These are phyloP conservation scores for Achaetomiella virescens DNA, from an alignment of 495 filamentous ascomycete species.

Conservation along the genomic window DNA sequence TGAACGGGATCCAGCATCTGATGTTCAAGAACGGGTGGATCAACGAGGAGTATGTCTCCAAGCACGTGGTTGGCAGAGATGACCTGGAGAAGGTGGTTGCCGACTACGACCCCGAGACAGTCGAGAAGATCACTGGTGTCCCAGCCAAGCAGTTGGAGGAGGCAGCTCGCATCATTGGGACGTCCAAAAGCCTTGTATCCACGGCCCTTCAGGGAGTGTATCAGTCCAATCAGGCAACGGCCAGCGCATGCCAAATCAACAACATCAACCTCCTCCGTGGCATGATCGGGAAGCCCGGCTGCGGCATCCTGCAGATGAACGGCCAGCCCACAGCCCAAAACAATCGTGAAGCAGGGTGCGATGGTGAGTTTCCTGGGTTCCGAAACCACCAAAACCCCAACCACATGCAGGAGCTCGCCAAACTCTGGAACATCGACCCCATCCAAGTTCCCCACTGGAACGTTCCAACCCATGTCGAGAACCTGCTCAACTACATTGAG, in stretches of 20 bases:
- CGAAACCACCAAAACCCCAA: neutral
- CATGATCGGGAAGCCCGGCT: neutral
- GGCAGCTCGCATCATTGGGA: neutral
- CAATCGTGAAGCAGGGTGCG: neutral
- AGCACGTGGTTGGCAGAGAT: neutral
- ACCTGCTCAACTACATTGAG: neutral
- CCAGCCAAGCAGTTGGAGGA: neutral
- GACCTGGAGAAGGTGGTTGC: neutral
- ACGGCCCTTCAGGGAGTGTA: neutral
- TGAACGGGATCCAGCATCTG: neutral
- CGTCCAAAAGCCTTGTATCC: neutral
- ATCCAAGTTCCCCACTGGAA: neutral
- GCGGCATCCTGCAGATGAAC: constrained; percentile 2
- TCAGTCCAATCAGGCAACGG: neutral
- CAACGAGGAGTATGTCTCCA: neutral
- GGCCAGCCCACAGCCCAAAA: neutral
- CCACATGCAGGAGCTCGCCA: neutral
- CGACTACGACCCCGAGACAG: constrained; percentile 1
- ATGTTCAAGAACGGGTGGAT: constrained; percentile 2
- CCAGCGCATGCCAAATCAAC: constrained; percentile 3
- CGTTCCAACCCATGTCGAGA: neutral
- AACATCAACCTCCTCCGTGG: constrained; percentile 1
- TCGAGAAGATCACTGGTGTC: neutral
- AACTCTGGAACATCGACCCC: constrained; percentile 1
- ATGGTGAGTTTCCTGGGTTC: constrained; percentile 1